Evolutionary conservation across 768 basidiomycete species (phyloP).

Genomic region (Russula griseocarnosa): DNA sequence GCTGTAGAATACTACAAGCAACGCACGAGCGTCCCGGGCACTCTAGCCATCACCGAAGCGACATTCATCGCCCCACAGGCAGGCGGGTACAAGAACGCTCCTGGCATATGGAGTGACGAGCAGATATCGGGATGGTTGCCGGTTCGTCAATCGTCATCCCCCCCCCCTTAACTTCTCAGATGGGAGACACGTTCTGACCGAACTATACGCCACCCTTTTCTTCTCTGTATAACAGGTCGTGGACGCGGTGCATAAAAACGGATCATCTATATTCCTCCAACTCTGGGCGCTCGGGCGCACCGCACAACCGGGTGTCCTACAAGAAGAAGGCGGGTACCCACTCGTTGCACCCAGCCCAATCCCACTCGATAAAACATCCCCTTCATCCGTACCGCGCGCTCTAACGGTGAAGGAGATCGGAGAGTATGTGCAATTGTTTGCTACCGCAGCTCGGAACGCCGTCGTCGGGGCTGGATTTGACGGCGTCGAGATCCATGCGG

Average conservation of each 20-base stretch:
- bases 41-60: constrained; percentile 54
- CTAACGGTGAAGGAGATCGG: constrained; percentile 33
- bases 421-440: constrained; percentile 32
- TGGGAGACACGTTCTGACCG: background rate
- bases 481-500: constrained; percentile 35
- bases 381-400: background rate
- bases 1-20: constrained; percentile 48
- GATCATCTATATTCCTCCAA: constrained; percentile 37
- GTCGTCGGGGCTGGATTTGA: constrained; percentile 35
- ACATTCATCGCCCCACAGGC: constrained; percentile 50
- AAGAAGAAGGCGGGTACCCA: constrained; percentile 3
- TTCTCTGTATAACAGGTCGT: constrained; percentile 2
- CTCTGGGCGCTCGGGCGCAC: constrained; percentile 41
- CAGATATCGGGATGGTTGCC: constrained; percentile 53
- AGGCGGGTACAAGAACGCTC: constrained; percentile 48
- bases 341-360: constrained; percentile 1
- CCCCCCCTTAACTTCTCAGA: background rate
- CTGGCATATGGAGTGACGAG: constrained; percentile 59
- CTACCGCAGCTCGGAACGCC: constrained; percentile 39
- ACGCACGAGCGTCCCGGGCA: constrained; percentile 46
- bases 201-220: background rate
- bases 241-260: constrained; percentile 36
- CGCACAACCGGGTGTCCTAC: constrained; percentile 3
- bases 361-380: background rate
- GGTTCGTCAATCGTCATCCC: constrained; percentile 34